Conservation (phyloP, 2,329 filamentous ascomycete genomes). For the Bipolaris cookei region DNA sequence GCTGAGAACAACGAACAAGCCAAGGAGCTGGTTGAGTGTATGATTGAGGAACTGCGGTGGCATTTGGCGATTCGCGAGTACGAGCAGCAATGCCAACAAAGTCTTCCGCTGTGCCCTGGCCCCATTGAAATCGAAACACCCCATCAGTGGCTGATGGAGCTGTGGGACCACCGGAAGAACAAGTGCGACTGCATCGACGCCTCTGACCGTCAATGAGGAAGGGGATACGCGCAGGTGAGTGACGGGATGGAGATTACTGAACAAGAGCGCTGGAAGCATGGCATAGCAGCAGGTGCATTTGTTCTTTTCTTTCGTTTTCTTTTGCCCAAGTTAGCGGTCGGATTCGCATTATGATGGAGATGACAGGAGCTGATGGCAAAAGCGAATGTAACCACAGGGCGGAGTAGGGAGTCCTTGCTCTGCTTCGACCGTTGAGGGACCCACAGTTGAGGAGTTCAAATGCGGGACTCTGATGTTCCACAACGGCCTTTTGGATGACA, state of each 20-base stretch:
- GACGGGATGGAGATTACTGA: constrained; percentile 2
- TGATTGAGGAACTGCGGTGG: constrained; percentile 27
- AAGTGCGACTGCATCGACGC: constrained; percentile 28
- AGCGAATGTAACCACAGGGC: constrained; percentile 2
- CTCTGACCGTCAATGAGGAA: background rate
- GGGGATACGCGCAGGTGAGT: background rate
- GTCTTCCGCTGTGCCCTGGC: constrained; percentile 33
- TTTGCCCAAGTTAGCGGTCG: constrained; percentile 5
- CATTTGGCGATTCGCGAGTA: constrained; percentile 32
- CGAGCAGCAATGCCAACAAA: constrained; percentile 31
- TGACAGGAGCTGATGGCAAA: background rate
- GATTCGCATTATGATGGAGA: background rate
- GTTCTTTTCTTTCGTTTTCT: constrained; percentile 12
- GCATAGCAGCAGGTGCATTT: constrained; percentile 1
- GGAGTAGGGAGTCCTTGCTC: constrained; percentile 6
- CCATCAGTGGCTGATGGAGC: constrained; percentile 33
- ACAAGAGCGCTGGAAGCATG: background rate
- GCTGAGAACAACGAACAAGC: constrained; percentile 13
- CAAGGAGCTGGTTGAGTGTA: constrained; percentile 23
- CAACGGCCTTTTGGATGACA: background rate
- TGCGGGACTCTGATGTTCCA: constrained; percentile 2
- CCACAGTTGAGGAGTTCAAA: constrained; percentile 4
- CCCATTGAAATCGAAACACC: constrained; percentile 28
- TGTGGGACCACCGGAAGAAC: constrained; percentile 28
- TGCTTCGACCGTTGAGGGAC: background rate